Evolutionary conservation across 2,329 filamentous ascomycete genomes (phyloP), one percentile per base, ranked within the genome.

Genomic region (Aspergillus unguis): DNA sequence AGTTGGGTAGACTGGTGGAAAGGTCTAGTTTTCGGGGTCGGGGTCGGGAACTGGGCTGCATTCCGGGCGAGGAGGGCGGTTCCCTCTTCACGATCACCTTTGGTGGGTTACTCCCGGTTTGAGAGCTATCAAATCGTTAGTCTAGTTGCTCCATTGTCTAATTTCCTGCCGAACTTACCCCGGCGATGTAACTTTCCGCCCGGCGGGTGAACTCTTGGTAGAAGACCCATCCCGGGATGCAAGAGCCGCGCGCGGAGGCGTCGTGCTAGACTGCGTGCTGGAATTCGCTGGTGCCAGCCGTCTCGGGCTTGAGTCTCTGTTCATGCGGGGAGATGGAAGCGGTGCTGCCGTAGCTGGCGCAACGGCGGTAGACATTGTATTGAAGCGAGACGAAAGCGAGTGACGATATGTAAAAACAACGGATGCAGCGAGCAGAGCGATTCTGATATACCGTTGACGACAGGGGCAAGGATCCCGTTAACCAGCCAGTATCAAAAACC

Each of bases 41-140:
- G 44, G 75, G 75, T 33, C 74, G 63, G 49, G 87, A 82, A 54
- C 84, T 82, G 48, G 84, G 80, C 65, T 74, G 72, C 52, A 94
- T 83, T 58, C 87, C 87, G 49, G 92, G 92, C 43, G 92, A 96
- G 38, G 87, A 77, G 9, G 75, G 84, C 32, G 92, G 92, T 72
- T 99, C 94, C 74, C 96, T 96, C 80, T 97, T 97, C 54, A 99
- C 92, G 59, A 95, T 82, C 58, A 96, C 95, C 75, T 90, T 92
- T 37, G 89, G 88, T 54, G 79, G 74, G 46, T 79, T 70, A 70
- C 75, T 73, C 69, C 80, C 77, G 73, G 62, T 65, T 50, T 67
- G 68, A 3, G 66, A 68, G 31, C 65, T 67, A 45, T 26, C 33
- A 33, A 47, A 35, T 26, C 27, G 17, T 45, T 28, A 54, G 37